Percentiles rank a stretch among this genome's conserved stretches.
Conservation (phyloP, 306 rosid genomes). For the Pyrus communis region DNA sequence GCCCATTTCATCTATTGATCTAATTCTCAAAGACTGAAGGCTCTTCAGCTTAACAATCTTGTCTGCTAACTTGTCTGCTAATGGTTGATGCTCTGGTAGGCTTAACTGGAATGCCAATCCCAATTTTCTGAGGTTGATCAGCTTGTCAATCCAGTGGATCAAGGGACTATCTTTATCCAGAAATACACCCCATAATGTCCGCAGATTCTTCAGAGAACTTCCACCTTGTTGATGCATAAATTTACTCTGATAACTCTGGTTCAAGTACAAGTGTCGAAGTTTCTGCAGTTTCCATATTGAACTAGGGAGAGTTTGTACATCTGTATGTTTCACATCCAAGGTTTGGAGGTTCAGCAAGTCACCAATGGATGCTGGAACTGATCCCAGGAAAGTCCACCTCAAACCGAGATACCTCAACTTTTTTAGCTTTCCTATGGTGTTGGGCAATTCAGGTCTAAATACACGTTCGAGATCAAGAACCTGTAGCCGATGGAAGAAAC, state of each 20-base stretch:
- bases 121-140: constrained; percentile 13
- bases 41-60: neutral
- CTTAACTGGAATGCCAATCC: neutral
- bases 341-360: constrained; percentile 5
- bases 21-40: constrained; percentile 11
- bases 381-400: constrained; percentile 12
- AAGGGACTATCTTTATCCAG: neutral
- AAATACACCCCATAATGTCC: neutral
- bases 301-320: neutral
- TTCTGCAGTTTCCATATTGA: constrained; percentile 14
- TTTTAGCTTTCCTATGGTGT: neutral
- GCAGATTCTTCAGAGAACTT: neutral
- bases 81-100: neutral
- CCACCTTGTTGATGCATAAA: neutral
- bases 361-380: constrained; percentile 10
- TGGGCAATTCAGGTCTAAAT: constrained; percentile 9
- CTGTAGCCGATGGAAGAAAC: neutral
- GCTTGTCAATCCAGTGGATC: neutral
- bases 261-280: constrained; percentile 8
- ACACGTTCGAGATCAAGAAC: constrained; percentile 25
- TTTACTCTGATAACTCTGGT: too few species aligned
- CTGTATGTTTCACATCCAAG: constrained; percentile 12
- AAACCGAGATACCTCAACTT: constrained; percentile 12
- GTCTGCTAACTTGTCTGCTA: neutral
- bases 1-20: neutral